Evolutionary conservation across 768 basidiomycete species (phyloP).

Genomic region (Scleroderma citrinum): DNA sequence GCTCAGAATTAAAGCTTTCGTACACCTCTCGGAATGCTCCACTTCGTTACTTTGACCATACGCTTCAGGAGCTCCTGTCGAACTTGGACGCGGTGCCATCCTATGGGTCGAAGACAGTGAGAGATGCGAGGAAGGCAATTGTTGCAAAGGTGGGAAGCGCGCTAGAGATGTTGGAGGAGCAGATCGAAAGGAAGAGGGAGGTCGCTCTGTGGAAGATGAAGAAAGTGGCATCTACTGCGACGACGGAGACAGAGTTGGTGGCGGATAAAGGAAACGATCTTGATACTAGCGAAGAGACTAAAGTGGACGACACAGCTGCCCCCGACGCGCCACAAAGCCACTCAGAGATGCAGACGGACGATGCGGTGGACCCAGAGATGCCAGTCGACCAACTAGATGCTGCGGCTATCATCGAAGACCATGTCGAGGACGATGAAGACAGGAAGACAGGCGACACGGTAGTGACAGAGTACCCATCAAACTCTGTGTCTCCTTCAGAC

Average conservation of each 20-base stretch:
- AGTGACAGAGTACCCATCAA: no score
- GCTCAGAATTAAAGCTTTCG: slow-evolving; percentile 35
- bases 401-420: not conserved
- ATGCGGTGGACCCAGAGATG: not conserved
- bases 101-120: slow-evolving; percentile 48
- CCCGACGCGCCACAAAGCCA: not conserved
- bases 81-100: slow-evolving; percentile 59
- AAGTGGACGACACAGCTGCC: not conserved
- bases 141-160: slow-evolving; percentile 53
- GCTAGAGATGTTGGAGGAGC: slow-evolving; percentile 45
- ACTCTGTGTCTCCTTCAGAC: no score
- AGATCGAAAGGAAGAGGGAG: slow-evolving; percentile 40
- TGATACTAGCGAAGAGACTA: no score
- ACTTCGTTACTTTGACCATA: slow-evolving; percentile 57
- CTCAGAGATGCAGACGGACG: not conserved
- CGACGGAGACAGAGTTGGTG: not conserved
- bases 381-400: not conserved
- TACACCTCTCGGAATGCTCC: slow-evolving; percentile 56
- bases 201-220: not conserved
- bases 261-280: not conserved
- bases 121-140: slow-evolving; percentile 47
- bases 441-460: no score
- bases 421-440: not conserved
- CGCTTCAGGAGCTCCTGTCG: slow-evolving; percentile 48
- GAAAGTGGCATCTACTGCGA: not conserved